Evolutionary conservation across 345 rosid species (phyloP), one percentile per base, ranked within the genome.

Genomic region (Clausena lansium): DNA sequence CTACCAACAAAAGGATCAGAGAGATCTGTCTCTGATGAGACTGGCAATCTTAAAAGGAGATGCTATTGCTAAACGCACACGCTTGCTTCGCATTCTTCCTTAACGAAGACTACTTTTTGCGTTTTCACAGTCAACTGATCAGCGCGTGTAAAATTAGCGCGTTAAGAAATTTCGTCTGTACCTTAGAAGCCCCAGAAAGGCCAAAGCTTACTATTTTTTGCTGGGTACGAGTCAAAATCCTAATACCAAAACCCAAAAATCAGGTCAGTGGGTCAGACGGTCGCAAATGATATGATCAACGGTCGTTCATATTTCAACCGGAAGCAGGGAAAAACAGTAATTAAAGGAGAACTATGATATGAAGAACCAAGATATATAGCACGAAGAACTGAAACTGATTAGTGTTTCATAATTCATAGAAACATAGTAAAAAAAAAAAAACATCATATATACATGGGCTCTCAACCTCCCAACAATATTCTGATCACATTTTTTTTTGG

Each of bases 81-180:
- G 89, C 87, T 87, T 84, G 90, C 87, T 73, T 80, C 77, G 77
- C 63, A 7, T 60, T 67, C 38, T 58, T 47, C 63, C 9, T 24
- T 7, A 59, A 30, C 38, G 36, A 24, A 27, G 57, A 30, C 64
- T 30, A 38, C 8, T 63, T 57, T 64, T 45, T 47, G 14, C 45
- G 10, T 4, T 3, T 10, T 55, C 20, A 30, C 81, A 7, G 74
- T n/a, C 76, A 27, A 57, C 50, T 2, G 36, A 74, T 19, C 67
- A 67, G 61, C 87, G 80, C 73, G 83, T 78, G 78, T 69, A 67
- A 0, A 28, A 1, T 11, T 5, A 15, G 54, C 71, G 71, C 71
- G 78, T 65, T 2, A 0, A 15, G 58, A 41, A 25, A 28, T 28
- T 45, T 27, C 47, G 15, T 13, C 36, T 35, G 69, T 59, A 69